Percentiles rank a stretch among this genome's conserved stretches.
Evolutionary conservation across 345 rosid species (phyloP).

Genomic region (Salix exigua): DNA sequence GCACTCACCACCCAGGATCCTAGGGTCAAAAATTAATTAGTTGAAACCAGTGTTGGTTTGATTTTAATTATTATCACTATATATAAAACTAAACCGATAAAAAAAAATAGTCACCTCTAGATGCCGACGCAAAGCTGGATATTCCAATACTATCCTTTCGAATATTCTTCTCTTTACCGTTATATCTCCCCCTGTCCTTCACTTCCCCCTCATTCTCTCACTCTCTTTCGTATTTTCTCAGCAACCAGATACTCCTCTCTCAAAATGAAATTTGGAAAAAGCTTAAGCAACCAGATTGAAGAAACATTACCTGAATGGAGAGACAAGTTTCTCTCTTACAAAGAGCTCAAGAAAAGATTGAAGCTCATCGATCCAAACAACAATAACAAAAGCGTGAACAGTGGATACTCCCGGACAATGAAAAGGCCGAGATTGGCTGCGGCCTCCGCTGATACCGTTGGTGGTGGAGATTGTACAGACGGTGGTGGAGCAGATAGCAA

Average conservation of each 20-base stretch:
- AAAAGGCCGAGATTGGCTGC: constrained; percentile 50
- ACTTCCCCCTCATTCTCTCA: background rate
- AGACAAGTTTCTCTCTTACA: constrained; percentile 91
- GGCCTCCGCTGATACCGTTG: background rate
- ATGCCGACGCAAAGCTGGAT: constrained; percentile 35
- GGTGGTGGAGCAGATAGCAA: constrained; percentile 19
- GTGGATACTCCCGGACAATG: constrained; percentile 35
- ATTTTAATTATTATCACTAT: no score
- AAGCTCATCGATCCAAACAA: constrained; percentile 58
- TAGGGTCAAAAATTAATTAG: no score
- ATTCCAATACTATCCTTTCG: constrained; percentile 49
- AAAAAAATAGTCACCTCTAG: background rate
- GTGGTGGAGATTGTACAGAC: background rate
- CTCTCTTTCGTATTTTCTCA: background rate
- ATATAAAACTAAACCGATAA: no score
- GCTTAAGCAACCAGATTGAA: constrained; percentile 93
- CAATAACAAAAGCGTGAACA: constrained; percentile 19
- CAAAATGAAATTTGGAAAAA: constrained; percentile 87
- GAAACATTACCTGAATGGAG: constrained; percentile 93
- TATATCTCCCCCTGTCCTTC: constrained; percentile 26
- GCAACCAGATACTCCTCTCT: background rate
- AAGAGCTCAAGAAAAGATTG: constrained; percentile 81
- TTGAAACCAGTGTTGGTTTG: no score
- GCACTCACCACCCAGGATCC: no score
- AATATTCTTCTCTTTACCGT: constrained; percentile 61